A percentile compares a stretch with the other conserved stretches of the same genome.
Evolutionary conservation across 768 basidiomycete genomes (phyloP).

Genomic region (Mycena filopes): DNA sequence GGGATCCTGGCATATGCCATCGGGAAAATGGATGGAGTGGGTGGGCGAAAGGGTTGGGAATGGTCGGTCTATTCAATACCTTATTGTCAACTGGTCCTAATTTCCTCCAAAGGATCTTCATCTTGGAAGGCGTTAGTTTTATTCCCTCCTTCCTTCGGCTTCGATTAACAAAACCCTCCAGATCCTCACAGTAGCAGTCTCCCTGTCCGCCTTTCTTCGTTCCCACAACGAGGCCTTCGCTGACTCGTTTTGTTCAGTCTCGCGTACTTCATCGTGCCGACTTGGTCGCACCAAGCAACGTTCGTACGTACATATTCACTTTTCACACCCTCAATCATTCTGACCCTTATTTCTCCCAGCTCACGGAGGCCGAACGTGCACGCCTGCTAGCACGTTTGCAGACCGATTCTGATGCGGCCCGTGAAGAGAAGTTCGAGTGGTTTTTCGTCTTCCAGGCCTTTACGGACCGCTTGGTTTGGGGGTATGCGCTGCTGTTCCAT

Average conservation of each 20-base stretch:
- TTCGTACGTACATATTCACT: conserved; percentile 51
- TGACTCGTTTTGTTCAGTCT: conserved; percentile 22
- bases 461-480: conserved; percentile 68
- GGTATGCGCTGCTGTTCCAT: conserved; percentile 69
- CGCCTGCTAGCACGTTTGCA: conserved; percentile 60
- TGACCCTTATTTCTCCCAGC: conserved; percentile 52
- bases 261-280: conserved; percentile 66
- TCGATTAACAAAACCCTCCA: not conserved
- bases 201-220: conserved; percentile 38
- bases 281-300: conserved; percentile 67
- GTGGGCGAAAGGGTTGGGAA: conserved; percentile 70
- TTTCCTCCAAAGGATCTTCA: conserved; percentile 59
- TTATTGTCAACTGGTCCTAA: not conserved
- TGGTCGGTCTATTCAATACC: conserved; percentile 49
- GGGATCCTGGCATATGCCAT: conserved; percentile 69
- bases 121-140: conserved; percentile 55
- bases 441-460: conserved; percentile 64
- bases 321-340: conserved; percentile 39
- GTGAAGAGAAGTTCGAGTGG: conserved; percentile 68
- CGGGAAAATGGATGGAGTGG: conserved; percentile 69
- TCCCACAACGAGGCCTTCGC: too few species aligned
- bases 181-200: conserved; percentile 58
- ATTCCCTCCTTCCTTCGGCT: not conserved
- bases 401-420: conserved; percentile 64
- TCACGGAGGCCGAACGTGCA: conserved; percentile 62